Conservation (phyloP, 768 basidiomycete species). For the Suillus placidus region DNA sequence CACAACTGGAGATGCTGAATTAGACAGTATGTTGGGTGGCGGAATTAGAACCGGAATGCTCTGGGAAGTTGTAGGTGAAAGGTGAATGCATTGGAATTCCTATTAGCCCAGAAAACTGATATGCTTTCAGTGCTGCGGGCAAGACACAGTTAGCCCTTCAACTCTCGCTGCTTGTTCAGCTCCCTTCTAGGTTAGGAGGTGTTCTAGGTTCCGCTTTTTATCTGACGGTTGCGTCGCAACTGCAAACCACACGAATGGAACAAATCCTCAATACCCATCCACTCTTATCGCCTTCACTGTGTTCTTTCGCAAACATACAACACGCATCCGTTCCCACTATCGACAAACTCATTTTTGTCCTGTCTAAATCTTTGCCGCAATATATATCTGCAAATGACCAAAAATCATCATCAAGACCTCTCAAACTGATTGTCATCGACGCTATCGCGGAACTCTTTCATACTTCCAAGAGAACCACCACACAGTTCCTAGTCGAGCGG, state of each 20-base stretch:
- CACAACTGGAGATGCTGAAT: slow-evolving; percentile 70
- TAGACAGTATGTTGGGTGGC: slow-evolving; percentile 77
- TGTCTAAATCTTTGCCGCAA: slow-evolving; percentile 55
- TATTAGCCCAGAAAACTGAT: slow-evolving; percentile 11
- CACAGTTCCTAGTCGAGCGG: slow-evolving; percentile 68
- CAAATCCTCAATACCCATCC: slow-evolving; percentile 63
- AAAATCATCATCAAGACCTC: slow-evolving; percentile 47
- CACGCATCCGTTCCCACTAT: slow-evolving; percentile 61
- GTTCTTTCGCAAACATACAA: slow-evolving; percentile 59
- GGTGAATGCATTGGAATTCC: slow-evolving; percentile 49
- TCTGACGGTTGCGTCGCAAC: slow-evolving; percentile 69
- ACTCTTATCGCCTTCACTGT: slow-evolving; percentile 43
- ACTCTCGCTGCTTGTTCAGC: slow-evolving; percentile 76
- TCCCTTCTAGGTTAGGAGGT: slow-evolving; percentile 58
- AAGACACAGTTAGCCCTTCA: slow-evolving; percentile 94
- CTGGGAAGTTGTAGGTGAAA: slow-evolving; percentile 90
- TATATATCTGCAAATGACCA: slow-evolving; percentile 44
- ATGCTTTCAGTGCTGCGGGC: slow-evolving; percentile 73
- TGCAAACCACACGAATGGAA: slow-evolving; percentile 68
- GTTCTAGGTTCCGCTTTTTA: slow-evolving; percentile 73
- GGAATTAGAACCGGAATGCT: slow-evolving; percentile 79
- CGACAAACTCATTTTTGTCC: slow-evolving; percentile 54
- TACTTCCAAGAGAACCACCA: slow-evolving; percentile 57
- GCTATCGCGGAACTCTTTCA: slow-evolving; percentile 87
- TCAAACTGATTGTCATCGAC: slow-evolving; percentile 85